Evolutionary conservation across 2,329 filamentous ascomycete species (phyloP).

Genomic region (Scytalidium sp.): DNA sequence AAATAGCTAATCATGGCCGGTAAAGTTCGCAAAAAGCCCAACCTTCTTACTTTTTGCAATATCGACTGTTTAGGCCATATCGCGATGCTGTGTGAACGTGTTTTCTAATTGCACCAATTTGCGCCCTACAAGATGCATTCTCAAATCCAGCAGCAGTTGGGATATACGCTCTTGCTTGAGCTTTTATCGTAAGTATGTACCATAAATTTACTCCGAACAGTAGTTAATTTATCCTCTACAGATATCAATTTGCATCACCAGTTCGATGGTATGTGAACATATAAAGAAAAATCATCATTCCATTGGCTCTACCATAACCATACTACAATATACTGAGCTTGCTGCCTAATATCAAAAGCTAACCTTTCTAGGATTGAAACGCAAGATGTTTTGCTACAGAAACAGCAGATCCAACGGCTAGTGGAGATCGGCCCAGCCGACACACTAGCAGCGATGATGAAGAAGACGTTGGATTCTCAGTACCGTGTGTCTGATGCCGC

Average conservation of each 20-base stretch:
- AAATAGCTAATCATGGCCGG: too few relatives aligned
- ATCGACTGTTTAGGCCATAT: too few relatives aligned
- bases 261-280: constrained; percentile 81
- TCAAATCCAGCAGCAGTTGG: too few relatives aligned
- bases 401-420: not conserved
- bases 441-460: not conserved
- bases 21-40: too few relatives aligned
- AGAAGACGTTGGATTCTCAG: not conserved
- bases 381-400: not conserved
- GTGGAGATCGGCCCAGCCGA: constrained; percentile 2
- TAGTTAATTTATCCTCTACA: constrained; percentile 59
- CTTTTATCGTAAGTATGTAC: not conserved
- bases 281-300: constrained; percentile 69
- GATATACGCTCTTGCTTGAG: too few relatives aligned
- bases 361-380: constrained; percentile 1
- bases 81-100: too few relatives aligned
- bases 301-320: too few relatives aligned
- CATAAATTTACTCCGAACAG: not conserved
- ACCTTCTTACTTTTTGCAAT: not conserved
- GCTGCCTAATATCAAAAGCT: not conserved
- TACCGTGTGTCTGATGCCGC: not conserved
- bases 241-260: constrained; percentile 58
- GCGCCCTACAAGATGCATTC: too few relatives aligned
- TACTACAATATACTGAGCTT: not conserved
- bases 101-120: too few relatives aligned